These are phyloP conservation scores for Xerocomus potaroensis DNA, from an alignment of 768 basidiomycete species.

Conservation along the genomic window DNA sequence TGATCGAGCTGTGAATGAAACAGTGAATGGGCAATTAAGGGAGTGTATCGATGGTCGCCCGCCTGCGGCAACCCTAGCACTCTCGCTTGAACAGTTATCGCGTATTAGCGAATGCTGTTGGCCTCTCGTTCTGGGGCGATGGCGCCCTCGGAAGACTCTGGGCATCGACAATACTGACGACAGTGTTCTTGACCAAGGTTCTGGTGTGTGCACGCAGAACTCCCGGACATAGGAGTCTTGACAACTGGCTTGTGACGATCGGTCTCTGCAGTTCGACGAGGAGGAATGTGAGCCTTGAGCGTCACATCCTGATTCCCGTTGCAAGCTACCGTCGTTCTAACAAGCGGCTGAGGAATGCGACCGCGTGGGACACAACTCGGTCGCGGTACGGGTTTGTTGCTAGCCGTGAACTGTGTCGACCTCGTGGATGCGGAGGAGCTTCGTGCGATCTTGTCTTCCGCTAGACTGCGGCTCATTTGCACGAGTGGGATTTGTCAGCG, in stretches of 20 bases:
- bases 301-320: background rate
- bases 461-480: no score
- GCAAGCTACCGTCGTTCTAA: no score
- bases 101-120: background rate
- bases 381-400: background rate
- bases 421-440: background rate
- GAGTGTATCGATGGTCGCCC: no score
- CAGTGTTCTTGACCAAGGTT: background rate
- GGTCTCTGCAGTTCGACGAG: background rate
- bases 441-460: background rate
- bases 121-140: background rate
- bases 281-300: background rate
- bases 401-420: no score
- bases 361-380: background rate
- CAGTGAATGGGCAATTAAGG: no score
- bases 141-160: background rate
- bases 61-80: no score
- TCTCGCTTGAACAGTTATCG: no score
- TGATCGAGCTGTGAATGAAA: no score
- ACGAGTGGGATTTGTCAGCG: no score
- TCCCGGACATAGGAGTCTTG: background rate
- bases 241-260: background rate
- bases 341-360: background rate
- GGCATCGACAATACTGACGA: background rate
- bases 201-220: background rate